phyloP scores from a whole-genome alignment of 768 basidiomycete genomes.

The Paxillus ammoniavirescens region DNA sequence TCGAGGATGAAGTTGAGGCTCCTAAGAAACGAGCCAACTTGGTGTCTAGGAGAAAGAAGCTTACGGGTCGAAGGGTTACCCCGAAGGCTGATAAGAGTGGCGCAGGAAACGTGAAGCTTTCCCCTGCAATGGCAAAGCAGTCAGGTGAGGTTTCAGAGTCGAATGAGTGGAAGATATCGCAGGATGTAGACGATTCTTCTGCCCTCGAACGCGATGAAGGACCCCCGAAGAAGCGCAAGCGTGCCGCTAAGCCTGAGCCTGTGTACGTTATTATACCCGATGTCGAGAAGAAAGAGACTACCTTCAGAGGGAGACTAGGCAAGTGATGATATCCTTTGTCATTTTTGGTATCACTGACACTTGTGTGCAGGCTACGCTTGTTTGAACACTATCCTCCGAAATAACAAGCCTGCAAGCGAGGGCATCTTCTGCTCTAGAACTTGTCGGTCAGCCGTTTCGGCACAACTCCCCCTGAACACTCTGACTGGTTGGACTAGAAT shows the following conservation, averaged over 20 bases:
- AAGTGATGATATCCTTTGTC: constrained; percentile 8
- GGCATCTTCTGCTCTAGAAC: constrained; percentile 76
- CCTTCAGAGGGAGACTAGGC: constrained; percentile 68
- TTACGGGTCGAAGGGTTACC: background rate
- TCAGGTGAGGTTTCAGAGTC: background rate
- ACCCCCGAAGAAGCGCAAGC: constrained; percentile 27
- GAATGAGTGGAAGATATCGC: constrained; percentile 9
- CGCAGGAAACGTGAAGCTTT: background rate
- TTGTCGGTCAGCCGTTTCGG: constrained; percentile 43
- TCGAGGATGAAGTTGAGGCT: constrained; percentile 8
- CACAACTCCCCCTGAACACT: background rate
- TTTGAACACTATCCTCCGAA: constrained; percentile 79
- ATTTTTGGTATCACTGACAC: constrained; percentile 1
- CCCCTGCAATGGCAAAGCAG: background rate
- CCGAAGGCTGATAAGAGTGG: background rate
- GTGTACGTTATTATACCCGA: constrained; percentile 72
- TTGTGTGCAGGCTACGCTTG: constrained; percentile 66
- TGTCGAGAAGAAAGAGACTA: constrained; percentile 62
- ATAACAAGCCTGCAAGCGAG: constrained; percentile 59
- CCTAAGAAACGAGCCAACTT: background rate
- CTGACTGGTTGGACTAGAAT: constrained; percentile 42
- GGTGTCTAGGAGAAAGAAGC: background rate
- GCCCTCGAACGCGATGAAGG: constrained; percentile 3
- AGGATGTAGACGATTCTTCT: constrained; percentile 9
- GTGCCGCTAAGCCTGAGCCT: constrained; percentile 41